A percentile compares a stretch with the other conserved stretches of the same genome.
Conservation (phyloP, 1,284 basidiomycete species). For the Cryptococcus depauperatus region DNA sequence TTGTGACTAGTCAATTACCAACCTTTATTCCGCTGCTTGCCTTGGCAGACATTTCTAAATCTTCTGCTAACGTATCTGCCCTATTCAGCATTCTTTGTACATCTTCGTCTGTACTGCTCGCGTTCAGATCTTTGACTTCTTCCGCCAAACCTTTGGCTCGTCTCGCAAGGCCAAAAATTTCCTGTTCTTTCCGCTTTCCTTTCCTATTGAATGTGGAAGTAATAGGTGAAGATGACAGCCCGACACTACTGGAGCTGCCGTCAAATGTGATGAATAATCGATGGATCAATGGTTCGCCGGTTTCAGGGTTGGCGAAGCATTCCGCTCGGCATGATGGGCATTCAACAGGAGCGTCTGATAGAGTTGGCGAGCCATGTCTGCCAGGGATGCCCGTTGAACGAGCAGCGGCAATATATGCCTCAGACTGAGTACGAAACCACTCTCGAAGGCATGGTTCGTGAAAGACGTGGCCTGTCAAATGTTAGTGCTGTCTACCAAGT, state of each 20-base stretch:
- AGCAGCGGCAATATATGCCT: slow-evolving; percentile 16
- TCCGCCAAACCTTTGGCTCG: slow-evolving; percentile 21
- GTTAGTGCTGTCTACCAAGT: neutral
- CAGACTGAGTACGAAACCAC: slow-evolving; percentile 31
- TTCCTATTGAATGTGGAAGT: neutral
- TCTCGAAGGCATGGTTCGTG: slow-evolving; percentile 31
- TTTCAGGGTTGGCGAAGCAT: slow-evolving; percentile 29
- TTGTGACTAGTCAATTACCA: too few relatives aligned
- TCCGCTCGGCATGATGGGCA: slow-evolving; percentile 37
- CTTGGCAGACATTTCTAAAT: slow-evolving; percentile 18
- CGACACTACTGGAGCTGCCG: slow-evolving; percentile 3
- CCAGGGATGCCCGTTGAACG: slow-evolving; percentile 15
- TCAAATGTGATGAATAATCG: slow-evolving; percentile 32
- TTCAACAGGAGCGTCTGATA: slow-evolving; percentile 28
- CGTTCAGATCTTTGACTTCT: slow-evolving; percentile 18
- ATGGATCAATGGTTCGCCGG: slow-evolving; percentile 26
- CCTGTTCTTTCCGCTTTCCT: slow-evolving; percentile 14
- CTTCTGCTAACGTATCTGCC: slow-evolving; percentile 14
- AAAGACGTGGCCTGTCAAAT: slow-evolving; percentile 33
- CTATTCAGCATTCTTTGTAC: slow-evolving; percentile 17
- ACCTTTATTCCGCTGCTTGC: slow-evolving; percentile 28
- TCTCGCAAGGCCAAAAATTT: slow-evolving; percentile 25
- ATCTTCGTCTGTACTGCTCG: slow-evolving; percentile 20
- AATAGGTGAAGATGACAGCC: slow-evolving; percentile 7
- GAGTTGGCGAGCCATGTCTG: slow-evolving; percentile 12